A percentile compares a stretch with the other conserved stretches of the same genome.
phyloP scores from a whole-genome alignment of 192 early-diverging fungal species.

The Coemansia sp. region DNA sequence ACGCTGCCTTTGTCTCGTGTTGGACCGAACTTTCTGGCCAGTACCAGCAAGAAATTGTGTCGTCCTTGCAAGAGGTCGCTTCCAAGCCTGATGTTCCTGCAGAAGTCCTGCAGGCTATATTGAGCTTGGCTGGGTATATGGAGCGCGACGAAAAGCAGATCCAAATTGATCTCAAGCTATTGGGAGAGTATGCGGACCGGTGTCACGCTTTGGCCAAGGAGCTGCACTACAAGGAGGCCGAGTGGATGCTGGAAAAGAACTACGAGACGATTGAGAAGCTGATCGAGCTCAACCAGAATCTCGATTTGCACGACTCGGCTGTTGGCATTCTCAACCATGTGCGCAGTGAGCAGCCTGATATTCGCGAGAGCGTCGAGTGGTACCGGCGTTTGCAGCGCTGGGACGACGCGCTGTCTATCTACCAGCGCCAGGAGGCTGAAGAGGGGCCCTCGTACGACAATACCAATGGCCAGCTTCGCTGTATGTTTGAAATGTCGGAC shows the following conservation, averaged over 20 bases:
- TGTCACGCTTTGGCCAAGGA: conserved; percentile 97
- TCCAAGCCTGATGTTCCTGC: conserved; percentile 79
- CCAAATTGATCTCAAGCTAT: conserved; percentile 86
- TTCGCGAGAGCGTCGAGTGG: conserved; percentile 87
- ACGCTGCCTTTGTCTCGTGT: conserved; percentile 94
- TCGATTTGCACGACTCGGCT: conserved; percentile 93
- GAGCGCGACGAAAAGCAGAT: conserved; percentile 93
- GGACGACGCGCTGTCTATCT: conserved; percentile 88
- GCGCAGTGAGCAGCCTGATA: conserved; percentile 66
- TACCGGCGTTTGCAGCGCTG: conserved; percentile 88
- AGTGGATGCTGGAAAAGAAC: conserved; percentile 77
- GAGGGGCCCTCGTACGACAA: conserved; percentile 49
- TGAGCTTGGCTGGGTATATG: conserved; percentile 97
- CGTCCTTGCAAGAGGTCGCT: conserved; percentile 79
- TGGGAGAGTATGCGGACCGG: conserved; percentile 84
- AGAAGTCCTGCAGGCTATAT: conserved; percentile 84
- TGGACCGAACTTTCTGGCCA: conserved; percentile 86
- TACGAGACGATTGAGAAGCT: conserved; percentile 83
- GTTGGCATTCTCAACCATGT: conserved; percentile 90
- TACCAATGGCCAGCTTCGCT: conserved; percentile 82
- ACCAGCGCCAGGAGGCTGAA: conserved; percentile 69
- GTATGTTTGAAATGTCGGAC: conserved; percentile 87
- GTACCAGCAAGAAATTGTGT: conserved; percentile 84
- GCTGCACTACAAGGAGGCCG: conserved; percentile 91
- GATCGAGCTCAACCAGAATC: conserved; percentile 88